Base-by-base conservation (phyloP, 2,329 filamentous ascomycete species). In the Beauveria caledonica region DNA sequence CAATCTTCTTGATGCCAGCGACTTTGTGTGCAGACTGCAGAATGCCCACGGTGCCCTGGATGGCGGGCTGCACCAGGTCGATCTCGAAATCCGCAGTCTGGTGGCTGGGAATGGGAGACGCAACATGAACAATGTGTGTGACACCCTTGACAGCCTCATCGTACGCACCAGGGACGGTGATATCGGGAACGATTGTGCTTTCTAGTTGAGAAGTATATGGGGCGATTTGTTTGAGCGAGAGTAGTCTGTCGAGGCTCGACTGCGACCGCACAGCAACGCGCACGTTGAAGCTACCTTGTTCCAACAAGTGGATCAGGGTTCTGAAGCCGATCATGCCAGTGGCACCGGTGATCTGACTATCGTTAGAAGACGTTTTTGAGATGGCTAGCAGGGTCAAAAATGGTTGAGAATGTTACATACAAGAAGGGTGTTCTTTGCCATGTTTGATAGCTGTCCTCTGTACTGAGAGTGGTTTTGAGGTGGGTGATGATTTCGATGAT, bases 131-230 rank as follows among this genome's bases (percentile, higher is more conserved):
- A 52, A 78, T 69, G 64, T 72, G 74, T 17, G 68, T 68, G 44
- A 74, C 72, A 3, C 69, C 75, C 46, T 72, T 65, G 59, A 76
- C 69, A 13, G 74, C 75, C 29, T 74, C 68, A 29, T 77, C 71
- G 54, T 75, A 78, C 2, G 76, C 76, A 17, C 69, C 69, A 0
- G 68, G 65, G 3, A 63, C 65, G 0, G 69, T 65, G 25, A 77
- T 70, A 55, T 77, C 73, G 1, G 74, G 71, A 1, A 78, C 71
- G 39, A 74, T 60, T 23, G 67, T 62, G 60, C 66, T 67, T 8
- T 64, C 65, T 1, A 70, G 64, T 19, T 66, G 63, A 42, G 58
- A 60, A 2, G 17, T n/a, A 15, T 54, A 54, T 9, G 58, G 61
- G 21, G 61, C 42, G 15, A 50, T 40, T 29, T 58, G 62, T 29